phyloP scores from a whole-genome alignment of 352 stramenopile species.

The Globisporangium mamillatum region DNA sequence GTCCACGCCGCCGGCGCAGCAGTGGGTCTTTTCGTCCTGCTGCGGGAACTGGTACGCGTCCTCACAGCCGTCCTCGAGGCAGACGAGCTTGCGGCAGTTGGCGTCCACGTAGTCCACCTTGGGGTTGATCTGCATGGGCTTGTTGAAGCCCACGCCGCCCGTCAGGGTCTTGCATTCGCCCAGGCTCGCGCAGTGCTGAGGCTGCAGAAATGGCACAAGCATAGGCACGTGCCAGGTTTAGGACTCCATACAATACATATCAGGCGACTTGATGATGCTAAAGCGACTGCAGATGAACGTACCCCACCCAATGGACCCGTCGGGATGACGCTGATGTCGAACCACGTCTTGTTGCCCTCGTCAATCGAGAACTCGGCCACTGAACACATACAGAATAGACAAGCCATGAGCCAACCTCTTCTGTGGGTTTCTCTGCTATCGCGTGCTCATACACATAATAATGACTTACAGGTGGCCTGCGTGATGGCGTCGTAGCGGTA shows the following conservation, averaged over 20 bases:
- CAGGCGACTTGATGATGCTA: not conserved
- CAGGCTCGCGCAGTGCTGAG: constrained; percentile 40
- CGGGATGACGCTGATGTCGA: constrained; percentile 46
- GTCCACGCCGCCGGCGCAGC: constrained; percentile 29
- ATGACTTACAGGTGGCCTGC: constrained; percentile 19
- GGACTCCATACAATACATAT: not conserved
- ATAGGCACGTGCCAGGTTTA: not conserved
- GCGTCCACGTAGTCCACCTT: constrained; percentile 3
- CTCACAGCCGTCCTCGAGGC: constrained; percentile 43
- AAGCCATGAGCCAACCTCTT: not conserved
- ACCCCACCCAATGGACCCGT: constrained; percentile 26
- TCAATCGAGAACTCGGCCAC: constrained; percentile 44
- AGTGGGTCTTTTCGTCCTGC: constrained; percentile 53
- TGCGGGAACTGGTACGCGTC: constrained; percentile 68
- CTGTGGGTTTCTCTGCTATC: not conserved
- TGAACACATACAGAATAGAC: constrained; percentile 8
- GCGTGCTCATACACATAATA: not conserved
- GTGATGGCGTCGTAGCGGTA: constrained; percentile 15
- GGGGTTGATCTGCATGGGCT: constrained; percentile 57
- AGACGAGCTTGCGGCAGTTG: constrained; percentile 46
- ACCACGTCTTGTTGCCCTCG: constrained; percentile 30
- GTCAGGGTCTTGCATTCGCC: constrained; percentile 53
- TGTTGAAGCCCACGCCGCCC: constrained; percentile 59
- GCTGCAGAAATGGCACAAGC: constrained; percentile 22
- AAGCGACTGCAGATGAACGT: constrained; percentile 12